Conservation (phyloP, 805 yeast genomes). For the Priceomyces haplophilus region DNA sequence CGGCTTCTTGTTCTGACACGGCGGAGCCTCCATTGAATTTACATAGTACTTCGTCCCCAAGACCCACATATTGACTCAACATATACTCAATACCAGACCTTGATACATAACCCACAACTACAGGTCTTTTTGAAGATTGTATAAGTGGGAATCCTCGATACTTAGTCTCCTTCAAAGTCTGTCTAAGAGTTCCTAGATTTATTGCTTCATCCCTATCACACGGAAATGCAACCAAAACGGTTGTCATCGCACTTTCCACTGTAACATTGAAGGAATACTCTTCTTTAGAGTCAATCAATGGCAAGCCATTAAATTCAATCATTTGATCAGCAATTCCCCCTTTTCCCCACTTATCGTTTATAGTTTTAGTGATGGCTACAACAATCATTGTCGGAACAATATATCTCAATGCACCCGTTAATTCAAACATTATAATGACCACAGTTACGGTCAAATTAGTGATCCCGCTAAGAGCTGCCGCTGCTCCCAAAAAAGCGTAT, state of each 20-base stretch:
- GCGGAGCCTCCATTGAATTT: conserved; percentile 7
- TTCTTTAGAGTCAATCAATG: conserved; percentile 71
- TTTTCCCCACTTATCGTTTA: conserved; percentile 67
- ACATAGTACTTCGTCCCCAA: conserved; percentile 11
- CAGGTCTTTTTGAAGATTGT: conserved; percentile 31
- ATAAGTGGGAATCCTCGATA: conserved; percentile 57
- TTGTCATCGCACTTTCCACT: conserved; percentile 62
- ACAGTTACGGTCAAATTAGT: conserved; percentile 91
- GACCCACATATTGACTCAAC: conserved; percentile 18
- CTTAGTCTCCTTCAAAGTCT: conserved; percentile 28
- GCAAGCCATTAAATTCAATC: conserved; percentile 85
- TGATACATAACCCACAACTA: conserved; percentile 45
- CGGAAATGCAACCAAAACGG: conserved; percentile 35
- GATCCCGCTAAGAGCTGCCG: conserved; percentile 90
- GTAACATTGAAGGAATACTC: conserved; percentile 50
- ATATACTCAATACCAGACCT: conserved; percentile 38
- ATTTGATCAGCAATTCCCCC: conserved; percentile 95
- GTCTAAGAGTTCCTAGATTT: conserved; percentile 30
- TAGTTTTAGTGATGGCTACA: conserved; percentile 79
- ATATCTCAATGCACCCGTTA: conserved; percentile 91
- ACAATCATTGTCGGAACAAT: conserved; percentile 96
- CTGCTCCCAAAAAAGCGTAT: conserved; percentile 94
- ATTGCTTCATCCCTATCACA: conserved; percentile 24
- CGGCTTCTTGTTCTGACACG: conserved; percentile 10
- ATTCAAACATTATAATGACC: conserved; percentile 91